These are phyloP conservation scores for Rosa lucieae DNA, from an alignment of 306 rosid genomes.

Conservation along the genomic window DNA sequence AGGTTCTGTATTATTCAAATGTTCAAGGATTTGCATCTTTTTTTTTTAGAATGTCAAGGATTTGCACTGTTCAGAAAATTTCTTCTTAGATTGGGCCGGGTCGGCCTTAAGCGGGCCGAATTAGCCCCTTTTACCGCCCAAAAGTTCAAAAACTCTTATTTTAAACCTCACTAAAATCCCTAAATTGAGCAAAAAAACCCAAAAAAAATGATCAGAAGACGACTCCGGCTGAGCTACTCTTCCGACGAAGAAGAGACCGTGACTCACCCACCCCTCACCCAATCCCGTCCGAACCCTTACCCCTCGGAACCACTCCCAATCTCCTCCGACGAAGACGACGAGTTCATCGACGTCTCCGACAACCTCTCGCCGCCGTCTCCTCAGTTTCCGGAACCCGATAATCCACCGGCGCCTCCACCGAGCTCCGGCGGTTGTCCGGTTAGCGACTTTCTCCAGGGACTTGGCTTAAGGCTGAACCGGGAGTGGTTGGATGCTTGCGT, in stretches of 20 bases:
- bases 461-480: constrained; percentile 55
- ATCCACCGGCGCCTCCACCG: constrained; percentile 29
- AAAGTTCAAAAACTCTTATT: background rate
- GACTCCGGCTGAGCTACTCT: constrained; percentile 49
- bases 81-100: background rate
- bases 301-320: constrained; percentile 44
- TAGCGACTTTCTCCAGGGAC: constrained; percentile 45
- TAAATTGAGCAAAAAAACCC: background rate
- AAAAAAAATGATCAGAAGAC: constrained; percentile 57
- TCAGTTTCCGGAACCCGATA: constrained; percentile 23
- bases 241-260: constrained; percentile 52
- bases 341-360: constrained; percentile 66
- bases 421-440: constrained; percentile 44
- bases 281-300: constrained; percentile 20
- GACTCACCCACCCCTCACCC: constrained; percentile 7
- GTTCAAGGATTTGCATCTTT: background rate
- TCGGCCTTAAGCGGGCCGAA: background rate
- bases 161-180: constrained; percentile 2
- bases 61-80: background rate
- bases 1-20: background rate
- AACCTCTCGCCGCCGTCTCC: constrained; percentile 48
- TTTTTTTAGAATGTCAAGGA: background rate
- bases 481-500: constrained; percentile 63
- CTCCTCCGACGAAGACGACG: constrained; percentile 49
- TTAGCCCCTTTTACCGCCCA: background rate